Evolutionary conservation across 1,284 basidiomycete genomes (phyloP), one percentile per base, ranked within the genome.

Genomic region (Cutaneotrichosporon spelunceum): DNA sequence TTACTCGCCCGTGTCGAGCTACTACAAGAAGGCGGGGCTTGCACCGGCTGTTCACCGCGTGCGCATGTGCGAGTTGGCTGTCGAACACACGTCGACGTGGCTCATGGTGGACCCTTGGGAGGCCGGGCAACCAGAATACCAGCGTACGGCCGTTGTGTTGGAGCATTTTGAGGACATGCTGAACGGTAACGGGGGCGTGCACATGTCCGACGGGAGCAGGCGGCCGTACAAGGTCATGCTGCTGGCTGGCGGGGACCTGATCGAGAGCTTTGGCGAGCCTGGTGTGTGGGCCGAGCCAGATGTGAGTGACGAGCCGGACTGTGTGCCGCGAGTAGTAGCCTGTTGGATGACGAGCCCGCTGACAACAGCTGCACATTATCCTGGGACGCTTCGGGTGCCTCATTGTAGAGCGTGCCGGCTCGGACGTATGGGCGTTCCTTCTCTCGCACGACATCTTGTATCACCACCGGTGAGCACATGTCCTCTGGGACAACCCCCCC

Each of bases 101-200:
- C 70, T 80, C 48, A 98, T 97, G 94, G 90, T 96, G 45, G 94
- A 98, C 77, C 84, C 93, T 23, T 98, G 94, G 94, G 94, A 98
- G 79, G 91, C 93, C 24, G 88, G 92, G 72, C 93, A 94, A 78
- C 84, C 86, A 55, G 82, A 83, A 65, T 98, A 97, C 80, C 91
- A 95, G 75, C 88, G 93, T 62, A 98, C 94, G 2, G 94, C 94
- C 29, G 87, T 97, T 54, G 94, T 98, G 60, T 85, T 98, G 53
- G 93, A 97, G 76, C 94, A 97, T 76, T 94, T 97, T 75, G 89
- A 97, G 77, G 85, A 92, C 74, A 88, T 94, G 81, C 87, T 97
- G 73, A 97, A 98, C 78, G 87, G 86, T 9, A 88, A 89, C 26
- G 60, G 56, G 27, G 78, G 78, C n/a, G 67, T 79, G 4, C 55